Conservation (phyloP, 2,329 filamentous ascomycete species). For the Clarireedia paspali region DNA sequence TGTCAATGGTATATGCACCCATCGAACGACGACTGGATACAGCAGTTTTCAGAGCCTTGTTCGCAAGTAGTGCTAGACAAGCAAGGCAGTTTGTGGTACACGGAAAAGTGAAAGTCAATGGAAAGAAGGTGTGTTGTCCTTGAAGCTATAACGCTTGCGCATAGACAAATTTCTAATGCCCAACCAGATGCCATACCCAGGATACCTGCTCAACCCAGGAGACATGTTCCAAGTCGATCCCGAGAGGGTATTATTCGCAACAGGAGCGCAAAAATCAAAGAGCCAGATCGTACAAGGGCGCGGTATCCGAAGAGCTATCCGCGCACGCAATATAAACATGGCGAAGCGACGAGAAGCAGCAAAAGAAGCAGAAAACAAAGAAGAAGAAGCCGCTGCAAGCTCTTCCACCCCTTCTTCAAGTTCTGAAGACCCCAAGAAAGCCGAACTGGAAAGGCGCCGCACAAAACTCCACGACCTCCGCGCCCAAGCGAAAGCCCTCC, state of each 20-base stretch:
- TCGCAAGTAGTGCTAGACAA: constrained; percentile 87
- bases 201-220: constrained; percentile 91
- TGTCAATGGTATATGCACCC: constrained; percentile 92
- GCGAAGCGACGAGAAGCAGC: constrained; percentile 15
- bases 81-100: constrained; percentile 92
- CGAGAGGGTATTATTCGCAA: constrained; percentile 81
- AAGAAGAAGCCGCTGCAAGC: not conserved
- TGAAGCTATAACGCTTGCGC: no score
- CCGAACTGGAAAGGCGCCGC: not conserved
- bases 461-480: not conserved
- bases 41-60: constrained; percentile 88
- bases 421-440: constrained; percentile 11
- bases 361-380: constrained; percentile 14
- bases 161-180: not conserved
- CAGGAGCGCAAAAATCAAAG: constrained; percentile 60
- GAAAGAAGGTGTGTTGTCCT: constrained; percentile 63
- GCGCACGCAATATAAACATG: constrained; percentile 9
- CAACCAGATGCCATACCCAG: constrained; percentile 79
- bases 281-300: constrained; percentile 20
- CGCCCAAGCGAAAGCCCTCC: not conserved
- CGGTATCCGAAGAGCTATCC: constrained; percentile 9
- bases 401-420: not conserved
- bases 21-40: constrained; percentile 86
- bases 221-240: constrained; percentile 97
- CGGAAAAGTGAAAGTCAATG: constrained; percentile 90